Conservation (phyloP, 1,139 yeast species). For the Blastobotrys malaysiensis region DNA sequence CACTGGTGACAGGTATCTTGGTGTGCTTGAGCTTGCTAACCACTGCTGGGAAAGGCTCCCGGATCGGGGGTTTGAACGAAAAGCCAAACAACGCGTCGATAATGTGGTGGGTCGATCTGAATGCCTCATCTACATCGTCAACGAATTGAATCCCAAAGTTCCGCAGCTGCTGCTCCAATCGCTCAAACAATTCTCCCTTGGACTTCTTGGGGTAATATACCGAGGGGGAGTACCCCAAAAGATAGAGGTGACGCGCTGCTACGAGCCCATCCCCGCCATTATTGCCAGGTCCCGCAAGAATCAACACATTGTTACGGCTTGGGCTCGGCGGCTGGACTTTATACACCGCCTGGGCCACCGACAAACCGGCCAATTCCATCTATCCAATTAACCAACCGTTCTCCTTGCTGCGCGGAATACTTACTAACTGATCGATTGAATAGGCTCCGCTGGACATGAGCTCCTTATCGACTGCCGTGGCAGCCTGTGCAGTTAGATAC, state of each 20-base stretch:
- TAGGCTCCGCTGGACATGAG: slow-evolving; percentile 80
- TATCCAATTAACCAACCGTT: slow-evolving; percentile 15
- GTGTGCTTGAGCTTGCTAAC: slow-evolving; percentile 45
- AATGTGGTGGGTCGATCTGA: slow-evolving; percentile 40
- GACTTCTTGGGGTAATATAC: slow-evolving; percentile 43
- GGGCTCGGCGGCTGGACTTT: slow-evolving; percentile 47
- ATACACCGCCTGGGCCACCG: slow-evolving; percentile 85
- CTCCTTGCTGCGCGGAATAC: slow-evolving; percentile 18
- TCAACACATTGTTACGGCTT: slow-evolving; percentile 46
- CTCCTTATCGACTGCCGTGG: slow-evolving; percentile 76
- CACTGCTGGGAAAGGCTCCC: slow-evolving; percentile 68
- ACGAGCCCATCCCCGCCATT: slow-evolving; percentile 97
- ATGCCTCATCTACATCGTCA: slow-evolving; percentile 24
- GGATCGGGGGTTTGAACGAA: slow-evolving; percentile 82
- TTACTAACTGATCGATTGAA: slow-evolving; percentile 75
- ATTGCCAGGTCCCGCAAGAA: slow-evolving; percentile 91
- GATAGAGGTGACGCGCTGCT: slow-evolving; percentile 81
- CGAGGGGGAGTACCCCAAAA: slow-evolving; percentile 73
- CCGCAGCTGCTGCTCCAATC: slow-evolving; percentile 54
- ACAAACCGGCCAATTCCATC: slow-evolving; percentile 94
- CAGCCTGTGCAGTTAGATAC: slow-evolving; percentile 49
- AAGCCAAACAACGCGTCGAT: slow-evolving; percentile 90
- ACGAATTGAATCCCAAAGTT: slow-evolving; percentile 48
- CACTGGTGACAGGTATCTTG: slow-evolving; percentile 57
- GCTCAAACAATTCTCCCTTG: slow-evolving; percentile 32